Percentiles rank a stretch among this genome's conserved stretches.
phyloP scores from a whole-genome alignment of 2,329 filamentous ascomycete genomes.

The Colletotrichum tropicale region DNA sequence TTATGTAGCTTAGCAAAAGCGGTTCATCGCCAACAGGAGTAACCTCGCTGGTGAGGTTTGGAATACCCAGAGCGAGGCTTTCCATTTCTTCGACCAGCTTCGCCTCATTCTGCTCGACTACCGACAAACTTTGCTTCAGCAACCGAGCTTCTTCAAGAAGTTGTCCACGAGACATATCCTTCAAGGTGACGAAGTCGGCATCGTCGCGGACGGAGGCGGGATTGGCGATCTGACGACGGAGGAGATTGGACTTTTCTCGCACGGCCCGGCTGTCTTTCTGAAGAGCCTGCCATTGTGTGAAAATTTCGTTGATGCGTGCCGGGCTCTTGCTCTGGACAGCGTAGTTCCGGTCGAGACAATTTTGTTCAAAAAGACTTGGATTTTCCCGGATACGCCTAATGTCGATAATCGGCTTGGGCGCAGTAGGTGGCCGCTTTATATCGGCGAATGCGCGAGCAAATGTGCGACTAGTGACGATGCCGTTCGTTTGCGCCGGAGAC shows the following conservation, averaged over 20 bases:
- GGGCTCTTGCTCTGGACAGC: conserved; percentile 58
- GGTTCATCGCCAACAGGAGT: conserved; percentile 76
- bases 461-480: neutral
- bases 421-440: conserved; percentile 65
- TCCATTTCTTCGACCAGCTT: conserved; percentile 69
- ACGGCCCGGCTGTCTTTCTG: conserved; percentile 65
- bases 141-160: conserved; percentile 67
- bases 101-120: conserved; percentile 67
- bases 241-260: conserved; percentile 69
- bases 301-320: conserved; percentile 58
- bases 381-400: conserved; percentile 90
- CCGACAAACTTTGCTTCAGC: conserved; percentile 66
- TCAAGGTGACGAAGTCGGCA: conserved; percentile 37
- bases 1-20: conserved; percentile 76
- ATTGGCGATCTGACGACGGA: conserved; percentile 63
- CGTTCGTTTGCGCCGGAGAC: neutral
- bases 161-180: conserved; percentile 47
- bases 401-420: conserved; percentile 81
- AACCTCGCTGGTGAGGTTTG: conserved; percentile 80
- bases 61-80: conserved; percentile 75
- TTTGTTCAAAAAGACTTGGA: conserved; percentile 78
- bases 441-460: conserved; percentile 23
- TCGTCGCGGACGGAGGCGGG: conserved; percentile 51
- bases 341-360: conserved; percentile 88
- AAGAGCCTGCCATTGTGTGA: conserved; percentile 62